These are phyloP conservation scores for Penicillium daleae DNA, from an alignment of 495 filamentous ascomycete species.

Conservation along the genomic window DNA sequence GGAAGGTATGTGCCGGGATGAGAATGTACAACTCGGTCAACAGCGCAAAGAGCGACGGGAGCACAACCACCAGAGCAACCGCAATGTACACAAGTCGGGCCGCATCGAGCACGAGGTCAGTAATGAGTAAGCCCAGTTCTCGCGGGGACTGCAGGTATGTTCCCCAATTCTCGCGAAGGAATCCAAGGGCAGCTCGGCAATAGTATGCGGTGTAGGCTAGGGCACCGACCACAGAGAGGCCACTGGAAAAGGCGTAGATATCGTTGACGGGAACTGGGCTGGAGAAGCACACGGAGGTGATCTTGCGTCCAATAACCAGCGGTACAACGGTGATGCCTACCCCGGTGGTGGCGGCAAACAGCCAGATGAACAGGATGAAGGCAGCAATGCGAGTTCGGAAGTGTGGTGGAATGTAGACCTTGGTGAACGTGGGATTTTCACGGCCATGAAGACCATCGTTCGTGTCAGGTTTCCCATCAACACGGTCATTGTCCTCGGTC, in stretches of 20 bases:
- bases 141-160: constrained; percentile 42
- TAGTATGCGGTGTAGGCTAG: constrained; percentile 62
- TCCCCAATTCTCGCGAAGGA: constrained; percentile 36
- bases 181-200: constrained; percentile 46
- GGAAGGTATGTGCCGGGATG: constrained; percentile 85
- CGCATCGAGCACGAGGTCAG: constrained; percentile 22
- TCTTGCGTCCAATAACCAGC: constrained; percentile 76
- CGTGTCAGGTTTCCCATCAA: constrained; percentile 62
- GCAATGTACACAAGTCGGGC: constrained; percentile 70
- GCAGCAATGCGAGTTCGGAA: constrained; percentile 79
- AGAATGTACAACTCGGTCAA: constrained; percentile 87
- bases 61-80: constrained; percentile 67
- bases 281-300: constrained; percentile 72
- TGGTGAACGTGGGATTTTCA: constrained; percentile 67
- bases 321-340: constrained; percentile 87
- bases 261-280: constrained; percentile 78
- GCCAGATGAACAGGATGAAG: constrained; percentile 90
- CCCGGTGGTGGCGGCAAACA: constrained; percentile 93
- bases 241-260: constrained; percentile 92
- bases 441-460: constrained; percentile 68
- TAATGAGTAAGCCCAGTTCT: constrained; percentile 24
- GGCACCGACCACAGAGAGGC: constrained; percentile 75
- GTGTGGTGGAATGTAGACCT: constrained; percentile 86
- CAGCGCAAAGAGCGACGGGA: constrained; percentile 82
- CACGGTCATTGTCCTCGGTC: constrained; percentile 65